Evolutionary conservation across 2,329 filamentous ascomycete species (phyloP), one percentile per base, ranked within the genome.

Genomic region (Elsinoe ampelina): DNA sequence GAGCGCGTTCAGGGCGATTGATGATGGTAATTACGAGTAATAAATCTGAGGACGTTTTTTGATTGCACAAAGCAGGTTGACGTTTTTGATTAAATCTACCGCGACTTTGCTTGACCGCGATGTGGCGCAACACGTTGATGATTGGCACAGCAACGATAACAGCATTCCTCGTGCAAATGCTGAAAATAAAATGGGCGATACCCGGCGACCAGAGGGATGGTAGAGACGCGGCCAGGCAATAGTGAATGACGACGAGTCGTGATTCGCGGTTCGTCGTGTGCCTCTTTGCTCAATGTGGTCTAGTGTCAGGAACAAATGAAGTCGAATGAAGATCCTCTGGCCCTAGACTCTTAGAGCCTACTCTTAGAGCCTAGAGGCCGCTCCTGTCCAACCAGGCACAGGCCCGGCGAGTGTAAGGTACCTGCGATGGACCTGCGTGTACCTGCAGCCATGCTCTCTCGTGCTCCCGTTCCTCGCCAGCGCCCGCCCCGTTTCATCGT

Each of bases 401-500:
- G 22, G 45, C 8, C 34, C 45, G n/a, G n/a, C n/a, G n/a, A n/a
- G n/a, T n/a, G n/a, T n/a, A n/a, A n/a, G n/a, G n/a, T n/a, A n/a
- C n/a, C n/a, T n/a, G n/a, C n/a, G n/a, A n/a, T n/a, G n/a, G n/a
- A n/a, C n/a, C n/a, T 30, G n/a, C 7, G 5, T 22, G 26, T n/a
- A 19, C n/a, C 12, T n/a, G 26, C 12, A 15, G 47, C 13, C 13
- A 32, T 19, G 32, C 26, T 35, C 26, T 35, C 48, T 38, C n/a
- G 17, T 11, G 32, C 41, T 17, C 41, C 15, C 15, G 41, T 22
- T 19, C 13, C 17, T 19, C 38, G 17, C 41, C 41, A 45, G 19
- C 48, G 26, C 48, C 19, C 26, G 36, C 19, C 19, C 52, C 52
- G 38, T 56, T 47, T 56, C 54, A 56, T 42, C 54, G 54, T 56